These are phyloP conservation scores for Penicillium sp. DNA, from an alignment of 2,329 filamentous ascomycete genomes.

Conservation along the genomic window DNA sequence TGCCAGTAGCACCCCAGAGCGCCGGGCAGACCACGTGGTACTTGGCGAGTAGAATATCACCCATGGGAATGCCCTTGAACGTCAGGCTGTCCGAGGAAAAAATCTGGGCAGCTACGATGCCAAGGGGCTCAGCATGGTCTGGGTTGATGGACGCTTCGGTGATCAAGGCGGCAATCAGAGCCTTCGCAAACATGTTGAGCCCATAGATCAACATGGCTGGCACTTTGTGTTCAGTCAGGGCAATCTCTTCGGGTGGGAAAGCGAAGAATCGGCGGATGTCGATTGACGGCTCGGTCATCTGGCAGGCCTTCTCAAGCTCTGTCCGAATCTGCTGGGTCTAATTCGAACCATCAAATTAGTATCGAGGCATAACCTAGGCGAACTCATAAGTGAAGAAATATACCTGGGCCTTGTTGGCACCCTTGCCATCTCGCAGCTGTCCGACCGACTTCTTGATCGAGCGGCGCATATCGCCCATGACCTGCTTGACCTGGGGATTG, in stretches of 20 bases:
- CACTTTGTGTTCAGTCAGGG: constrained; percentile 50
- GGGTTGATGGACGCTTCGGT: constrained; percentile 66
- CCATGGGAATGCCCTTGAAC: constrained; percentile 67
- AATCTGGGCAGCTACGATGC: constrained; percentile 72
- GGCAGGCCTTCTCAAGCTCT: constrained; percentile 57
- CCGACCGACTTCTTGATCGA: constrained; percentile 72
- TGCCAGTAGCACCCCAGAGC: constrained; percentile 79
- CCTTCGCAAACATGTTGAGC: constrained; percentile 74
- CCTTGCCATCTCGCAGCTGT: constrained; percentile 65
- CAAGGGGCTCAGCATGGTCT: constrained; percentile 72
- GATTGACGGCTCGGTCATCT: constrained; percentile 55
- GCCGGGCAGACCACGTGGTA: constrained; percentile 78
- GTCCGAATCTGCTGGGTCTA: constrained; percentile 46
- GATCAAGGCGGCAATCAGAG: constrained; percentile 68
- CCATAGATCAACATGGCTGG: constrained; percentile 72
- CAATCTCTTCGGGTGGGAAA: constrained; percentile 42
- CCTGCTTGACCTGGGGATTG: constrained; percentile 61
- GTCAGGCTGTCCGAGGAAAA: constrained; percentile 70
- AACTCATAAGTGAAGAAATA: neutral
- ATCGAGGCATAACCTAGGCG: neutral
- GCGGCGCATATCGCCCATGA: constrained; percentile 70
- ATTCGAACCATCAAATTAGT: neutral
- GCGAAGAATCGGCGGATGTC: constrained; percentile 59
- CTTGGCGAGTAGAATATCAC: constrained; percentile 86
- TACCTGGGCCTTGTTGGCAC: constrained; percentile 61